These are phyloP conservation scores for Kwoniella bestiolae DNA, from an alignment of 768 basidiomycete species.

Conservation along the genomic window DNA sequence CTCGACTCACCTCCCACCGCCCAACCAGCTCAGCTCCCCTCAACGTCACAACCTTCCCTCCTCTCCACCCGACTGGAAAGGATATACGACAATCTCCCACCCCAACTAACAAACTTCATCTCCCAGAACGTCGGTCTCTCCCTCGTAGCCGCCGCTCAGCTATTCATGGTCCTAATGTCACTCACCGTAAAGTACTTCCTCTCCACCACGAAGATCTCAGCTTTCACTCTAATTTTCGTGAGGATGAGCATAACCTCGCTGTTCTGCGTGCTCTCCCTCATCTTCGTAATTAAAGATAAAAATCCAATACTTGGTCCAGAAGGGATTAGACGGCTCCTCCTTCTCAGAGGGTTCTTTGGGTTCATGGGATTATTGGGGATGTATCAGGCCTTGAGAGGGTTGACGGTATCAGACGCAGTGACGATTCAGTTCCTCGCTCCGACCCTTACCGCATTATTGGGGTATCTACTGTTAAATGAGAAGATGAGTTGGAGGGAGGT, in stretches of 20 bases:
- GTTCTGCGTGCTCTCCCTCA: slow-evolving; percentile 65
- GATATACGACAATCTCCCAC: slow-evolving; percentile 4
- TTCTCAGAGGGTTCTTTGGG: slow-evolving; percentile 66
- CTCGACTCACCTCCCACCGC: slow-evolving; percentile 11
- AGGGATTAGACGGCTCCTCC: slow-evolving; percentile 66
- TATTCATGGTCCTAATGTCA: slow-evolving; percentile 67
- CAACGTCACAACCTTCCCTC: not conserved
- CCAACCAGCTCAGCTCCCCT: not conserved
- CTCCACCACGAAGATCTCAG: slow-evolving; percentile 34
- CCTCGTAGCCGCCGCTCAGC: slow-evolving; percentile 65
- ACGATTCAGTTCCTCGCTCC: slow-evolving; percentile 78
- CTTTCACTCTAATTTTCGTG: slow-evolving; percentile 63
- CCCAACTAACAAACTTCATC: slow-evolving; percentile 9
- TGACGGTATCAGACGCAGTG: slow-evolving; percentile 72
- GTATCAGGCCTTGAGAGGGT: slow-evolving; percentile 33
- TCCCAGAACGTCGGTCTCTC: slow-evolving; percentile 65
- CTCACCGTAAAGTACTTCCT: slow-evolving; percentile 69
- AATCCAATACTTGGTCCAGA: slow-evolving; percentile 73
- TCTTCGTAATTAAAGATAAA: slow-evolving; percentile 58
- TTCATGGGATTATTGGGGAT: slow-evolving; percentile 73
- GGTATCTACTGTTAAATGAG: slow-evolving; percentile 69
- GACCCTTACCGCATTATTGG: slow-evolving; percentile 67
- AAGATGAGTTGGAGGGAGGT: slow-evolving; percentile 64
- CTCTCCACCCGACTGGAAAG: not conserved
- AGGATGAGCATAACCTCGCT: slow-evolving; percentile 68